Base-by-base conservation (phyloP, 805 yeast genomes). In the Maudiozyma serrabonitensis region DNA sequence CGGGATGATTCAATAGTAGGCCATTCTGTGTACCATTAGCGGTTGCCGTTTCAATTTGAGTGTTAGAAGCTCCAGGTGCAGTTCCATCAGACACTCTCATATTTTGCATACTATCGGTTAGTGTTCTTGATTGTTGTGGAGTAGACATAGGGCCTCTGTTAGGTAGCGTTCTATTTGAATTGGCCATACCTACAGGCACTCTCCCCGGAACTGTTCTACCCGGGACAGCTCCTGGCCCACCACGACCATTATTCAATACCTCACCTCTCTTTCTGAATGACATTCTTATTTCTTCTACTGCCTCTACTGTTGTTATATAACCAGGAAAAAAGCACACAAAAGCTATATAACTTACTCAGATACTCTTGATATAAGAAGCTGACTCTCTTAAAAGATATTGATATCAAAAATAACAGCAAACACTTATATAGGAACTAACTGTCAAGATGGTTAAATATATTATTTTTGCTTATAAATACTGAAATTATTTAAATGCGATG, bases 251-350 rank as follows among this genome's bases (percentile, higher is more conserved):
- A 35, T 60, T 57, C 25, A 59, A 31, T 34, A 75, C 72, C 41
- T 80, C 84, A 25, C 80, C 75, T 66, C 84, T 70, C 55, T 73
- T 78, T 57, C 82, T 73, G 55, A 80, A 80, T 0, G 84, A 79
- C 84, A 80, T 79, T 21, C 23, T 21, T 8, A 15, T 3, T 6
- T 15, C 15, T 35, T 35, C 8, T 6, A 3, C 3, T 1, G 7
- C 8, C 6, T 35, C 38, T n/a, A 35, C 1, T 32, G n/a, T 32
- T 32, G 35, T 13, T 32, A 6, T 11, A 32, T 13, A 13, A 15
- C 2, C 13, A 12, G 13, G 35, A 9, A 32, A 13, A 32, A 32
- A 32, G 15, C n/a, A 15, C 13, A 13, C 35, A 32, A 6, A 32
- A 32, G 13, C 23, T 21, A 3, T 21, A 4, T 21, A 21, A 21